A percentile compares a stretch with the other conserved stretches of the same genome.
Evolutionary conservation across 306 rosid species (phyloP).

Genomic region (Senna siamea): DNA sequence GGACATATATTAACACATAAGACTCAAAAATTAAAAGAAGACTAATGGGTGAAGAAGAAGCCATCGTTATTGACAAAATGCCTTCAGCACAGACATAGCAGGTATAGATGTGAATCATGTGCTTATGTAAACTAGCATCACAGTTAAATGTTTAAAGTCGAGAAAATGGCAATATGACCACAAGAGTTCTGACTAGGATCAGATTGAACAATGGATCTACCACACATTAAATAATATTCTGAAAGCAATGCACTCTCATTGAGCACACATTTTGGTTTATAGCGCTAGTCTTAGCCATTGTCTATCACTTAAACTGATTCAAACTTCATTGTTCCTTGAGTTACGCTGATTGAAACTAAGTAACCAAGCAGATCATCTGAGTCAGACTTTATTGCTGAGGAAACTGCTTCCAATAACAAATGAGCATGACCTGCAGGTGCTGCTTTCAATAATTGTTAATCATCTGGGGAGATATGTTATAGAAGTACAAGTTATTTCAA

Average conservation of each 20-base stretch:
- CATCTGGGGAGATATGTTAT: too few relatives aligned
- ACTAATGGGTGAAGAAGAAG: slow-evolving; percentile 5
- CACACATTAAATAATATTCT: background rate
- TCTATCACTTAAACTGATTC: background rate
- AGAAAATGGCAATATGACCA: background rate
- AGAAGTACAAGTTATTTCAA: too few relatives aligned
- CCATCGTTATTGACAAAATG: background rate
- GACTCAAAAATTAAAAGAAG: background rate
- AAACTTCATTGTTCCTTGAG: slow-evolving; percentile 5
- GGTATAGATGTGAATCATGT: background rate
- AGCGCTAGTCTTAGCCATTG: background rate
- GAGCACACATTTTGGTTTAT: background rate
- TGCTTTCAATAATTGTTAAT: background rate
- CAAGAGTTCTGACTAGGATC: background rate
- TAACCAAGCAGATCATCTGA: background rate
- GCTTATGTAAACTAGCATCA: background rate
- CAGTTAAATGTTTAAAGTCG: background rate
- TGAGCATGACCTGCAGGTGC: slow-evolving; percentile 3
- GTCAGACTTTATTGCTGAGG: slow-evolving; percentile 15
- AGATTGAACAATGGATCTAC: background rate
- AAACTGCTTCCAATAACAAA: slow-evolving; percentile 15
- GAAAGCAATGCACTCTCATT: background rate
- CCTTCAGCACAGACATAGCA: background rate
- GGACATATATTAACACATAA: background rate
- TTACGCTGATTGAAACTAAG: background rate